phyloP scores from a whole-genome alignment of 2,329 filamentous ascomycete genomes.

The Ascochyta rabiei region DNA sequence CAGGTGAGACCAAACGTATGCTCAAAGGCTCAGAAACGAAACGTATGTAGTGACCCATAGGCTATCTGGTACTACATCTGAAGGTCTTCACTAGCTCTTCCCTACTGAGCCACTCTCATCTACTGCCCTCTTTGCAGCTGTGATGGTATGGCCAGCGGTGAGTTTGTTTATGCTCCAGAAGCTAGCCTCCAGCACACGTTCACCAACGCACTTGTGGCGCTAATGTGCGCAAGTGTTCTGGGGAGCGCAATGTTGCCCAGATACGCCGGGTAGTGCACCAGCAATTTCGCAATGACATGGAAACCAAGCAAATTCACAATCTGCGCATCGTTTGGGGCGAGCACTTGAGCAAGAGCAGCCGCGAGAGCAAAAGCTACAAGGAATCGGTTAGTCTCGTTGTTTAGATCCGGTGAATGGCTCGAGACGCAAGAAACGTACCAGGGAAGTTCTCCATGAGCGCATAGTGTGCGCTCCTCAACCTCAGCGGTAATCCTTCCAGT shows the following conservation, averaged over 20 bases:
- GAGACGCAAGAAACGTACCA: slow-evolving; percentile 4
- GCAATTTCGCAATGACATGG: slow-evolving; percentile 30
- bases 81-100: no score
- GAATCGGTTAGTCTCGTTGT: background rate
- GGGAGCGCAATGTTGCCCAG: slow-evolving; percentile 25
- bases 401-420: no score
- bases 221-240: slow-evolving; percentile 25
- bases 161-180: slow-evolving; percentile 9
- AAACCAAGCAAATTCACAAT: slow-evolving; percentile 29
- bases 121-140: no score
- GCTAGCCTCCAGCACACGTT: slow-evolving; percentile 33
- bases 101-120: no score
- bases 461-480: slow-evolving; percentile 29
- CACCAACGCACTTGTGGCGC: slow-evolving; percentile 29
- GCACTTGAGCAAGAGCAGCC: slow-evolving; percentile 28
- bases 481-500: slow-evolving; percentile 24
- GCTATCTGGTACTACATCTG: no score
- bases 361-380: slow-evolving; percentile 25
- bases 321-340: slow-evolving; percentile 30
- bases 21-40: no score
- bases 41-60: no score
- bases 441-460: slow-evolving; percentile 34
- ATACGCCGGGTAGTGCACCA: slow-evolving; percentile 31
- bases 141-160: no score
- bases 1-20: no score